phyloP scores from a whole-genome alignment of 805 yeast genomes.

The Starmerella sp. region DNA sequence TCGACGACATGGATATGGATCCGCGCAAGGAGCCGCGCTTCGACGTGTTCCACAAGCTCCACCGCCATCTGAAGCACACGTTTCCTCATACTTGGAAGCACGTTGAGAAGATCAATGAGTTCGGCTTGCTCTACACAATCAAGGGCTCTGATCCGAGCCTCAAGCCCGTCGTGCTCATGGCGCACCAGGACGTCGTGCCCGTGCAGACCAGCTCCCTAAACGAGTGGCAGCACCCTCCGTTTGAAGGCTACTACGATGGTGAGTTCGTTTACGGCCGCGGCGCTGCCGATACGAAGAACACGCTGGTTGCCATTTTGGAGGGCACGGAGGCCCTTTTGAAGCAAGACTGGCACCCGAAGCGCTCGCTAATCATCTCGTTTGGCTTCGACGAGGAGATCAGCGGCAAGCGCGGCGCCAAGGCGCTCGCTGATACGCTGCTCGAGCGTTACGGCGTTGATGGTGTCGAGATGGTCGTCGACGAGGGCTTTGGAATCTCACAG shows the following conservation, averaged over 20 bases:
- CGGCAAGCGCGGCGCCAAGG: slow-evolving; percentile 51
- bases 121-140: slow-evolving; percentile 59
- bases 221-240: slow-evolving; percentile 62
- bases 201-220: slow-evolving; percentile 43
- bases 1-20: slow-evolving; percentile 38
- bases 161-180: slow-evolving; percentile 61
- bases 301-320: slow-evolving; percentile 55
- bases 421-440: slow-evolving; percentile 39
- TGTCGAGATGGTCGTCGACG: slow-evolving; percentile 59
- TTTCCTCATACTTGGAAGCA: slow-evolving; percentile 42
- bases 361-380: slow-evolving; percentile 53
- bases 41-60: slow-evolving; percentile 37
- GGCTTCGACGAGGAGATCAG: slow-evolving; percentile 76
- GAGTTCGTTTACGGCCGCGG: slow-evolving; percentile 66
- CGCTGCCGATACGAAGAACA: slow-evolving; percentile 61
- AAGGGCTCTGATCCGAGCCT: slow-evolving; percentile 40
- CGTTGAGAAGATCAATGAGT: slow-evolving; percentile 47
- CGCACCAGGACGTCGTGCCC: slow-evolving; percentile 79
- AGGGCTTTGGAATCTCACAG: slow-evolving; percentile 41
- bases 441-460: slow-evolving; percentile 51
- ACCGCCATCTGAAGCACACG: slow-evolving; percentile 37
- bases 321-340: slow-evolving; percentile 45
- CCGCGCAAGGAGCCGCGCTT: slow-evolving; percentile 44
- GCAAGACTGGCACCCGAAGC: slow-evolving; percentile 44
- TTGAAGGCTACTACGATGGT: slow-evolving; percentile 57